Conservation (phyloP, 1,284 basidiomycete species). For the Xerocomus cyaneibrunnescens region DNA sequence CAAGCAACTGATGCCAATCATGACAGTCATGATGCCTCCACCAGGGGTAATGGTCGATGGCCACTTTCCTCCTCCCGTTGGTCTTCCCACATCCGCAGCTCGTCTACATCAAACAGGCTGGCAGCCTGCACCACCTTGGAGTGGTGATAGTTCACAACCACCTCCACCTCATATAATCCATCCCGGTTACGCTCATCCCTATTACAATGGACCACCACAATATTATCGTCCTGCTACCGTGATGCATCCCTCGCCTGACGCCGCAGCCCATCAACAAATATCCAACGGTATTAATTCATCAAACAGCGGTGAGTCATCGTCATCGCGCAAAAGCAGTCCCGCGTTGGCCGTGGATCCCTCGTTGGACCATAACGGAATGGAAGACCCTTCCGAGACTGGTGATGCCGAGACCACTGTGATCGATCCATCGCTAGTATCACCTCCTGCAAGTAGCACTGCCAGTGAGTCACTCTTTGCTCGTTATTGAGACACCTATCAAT, state of each 20-base stretch:
- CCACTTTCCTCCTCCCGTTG: slow-evolving; percentile 37
- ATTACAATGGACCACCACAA: slow-evolving; percentile 45
- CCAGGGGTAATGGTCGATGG: slow-evolving; percentile 34
- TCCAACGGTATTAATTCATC: slow-evolving; percentile 20
- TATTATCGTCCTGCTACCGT: slow-evolving; percentile 48
- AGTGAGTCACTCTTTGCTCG: slow-evolving; percentile 18
- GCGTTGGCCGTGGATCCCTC: slow-evolving; percentile 29
- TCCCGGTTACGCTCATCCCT: slow-evolving; percentile 43
- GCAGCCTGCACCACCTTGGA: slow-evolving; percentile 39
- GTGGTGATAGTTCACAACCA: slow-evolving; percentile 31
- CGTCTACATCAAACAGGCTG: slow-evolving; percentile 46
- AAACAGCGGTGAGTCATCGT: slow-evolving; percentile 27
- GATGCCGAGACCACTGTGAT: slow-evolving; percentile 34
- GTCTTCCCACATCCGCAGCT: slow-evolving; percentile 53
- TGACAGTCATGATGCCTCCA: slow-evolving; percentile 31
- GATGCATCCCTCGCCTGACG: slow-evolving; percentile 24
- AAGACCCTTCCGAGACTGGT: slow-evolving; percentile 16
- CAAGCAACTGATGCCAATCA: slow-evolving; percentile 1
- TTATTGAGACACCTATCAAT: slow-evolving; percentile 27
- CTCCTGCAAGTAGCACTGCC: slow-evolving; percentile 15
- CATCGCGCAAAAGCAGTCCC: slow-evolving; percentile 31
- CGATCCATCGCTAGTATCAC: slow-evolving; percentile 41
- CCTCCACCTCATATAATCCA: slow-evolving; percentile 38
- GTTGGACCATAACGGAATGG: slow-evolving; percentile 17
- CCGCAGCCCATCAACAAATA: slow-evolving; percentile 15